A percentile compares a stretch with the other conserved stretches of the same genome.
Conservation (phyloP, 768 basidiomycete genomes). For the Suillus paluster region DNA sequence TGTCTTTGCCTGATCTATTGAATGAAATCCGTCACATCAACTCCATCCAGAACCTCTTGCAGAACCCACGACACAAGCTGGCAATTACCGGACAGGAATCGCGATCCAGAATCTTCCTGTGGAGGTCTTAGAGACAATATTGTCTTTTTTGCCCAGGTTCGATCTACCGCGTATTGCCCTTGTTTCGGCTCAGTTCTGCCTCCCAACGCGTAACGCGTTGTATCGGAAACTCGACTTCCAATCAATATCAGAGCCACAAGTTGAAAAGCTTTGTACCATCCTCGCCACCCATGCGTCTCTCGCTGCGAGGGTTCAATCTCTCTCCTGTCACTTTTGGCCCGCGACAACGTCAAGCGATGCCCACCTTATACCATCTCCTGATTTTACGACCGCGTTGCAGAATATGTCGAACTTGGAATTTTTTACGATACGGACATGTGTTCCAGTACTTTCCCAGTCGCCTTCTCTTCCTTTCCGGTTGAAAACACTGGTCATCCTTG, state of each 20-base stretch:
- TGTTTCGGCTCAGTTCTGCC: conserved; percentile 29
- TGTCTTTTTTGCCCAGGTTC: conserved; percentile 23
- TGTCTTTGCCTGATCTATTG: conserved; percentile 26
- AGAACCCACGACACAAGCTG: not conserved
- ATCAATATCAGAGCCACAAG: conserved; percentile 13
- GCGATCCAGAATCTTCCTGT: conserved; percentile 20
- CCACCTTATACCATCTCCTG: conserved; percentile 15
- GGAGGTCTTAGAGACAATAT: conserved; percentile 22
- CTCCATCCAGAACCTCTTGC: not conserved
- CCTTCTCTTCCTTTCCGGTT: conserved; percentile 26
- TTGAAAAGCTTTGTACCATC: conserved; percentile 21
- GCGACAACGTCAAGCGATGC: conserved; percentile 16
- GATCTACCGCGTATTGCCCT: conserved; percentile 26
- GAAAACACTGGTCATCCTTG: conserved; percentile 32
- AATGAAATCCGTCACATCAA: conserved; percentile 10
- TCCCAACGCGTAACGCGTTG: conserved; percentile 18
- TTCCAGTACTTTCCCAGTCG: conserved; percentile 22
- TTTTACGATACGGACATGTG: conserved; percentile 31
- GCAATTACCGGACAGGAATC: not conserved
- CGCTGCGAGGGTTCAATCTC: conserved; percentile 27
- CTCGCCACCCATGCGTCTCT: conserved; percentile 26
- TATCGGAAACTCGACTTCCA: conserved; percentile 28
- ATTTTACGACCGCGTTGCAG: conserved; percentile 28
- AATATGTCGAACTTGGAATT: conserved; percentile 35
- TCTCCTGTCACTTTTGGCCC: conserved; percentile 29